Base-by-base conservation (phyloP, 164 flowering plant species). In the Chimonanthus praecox region DNA sequence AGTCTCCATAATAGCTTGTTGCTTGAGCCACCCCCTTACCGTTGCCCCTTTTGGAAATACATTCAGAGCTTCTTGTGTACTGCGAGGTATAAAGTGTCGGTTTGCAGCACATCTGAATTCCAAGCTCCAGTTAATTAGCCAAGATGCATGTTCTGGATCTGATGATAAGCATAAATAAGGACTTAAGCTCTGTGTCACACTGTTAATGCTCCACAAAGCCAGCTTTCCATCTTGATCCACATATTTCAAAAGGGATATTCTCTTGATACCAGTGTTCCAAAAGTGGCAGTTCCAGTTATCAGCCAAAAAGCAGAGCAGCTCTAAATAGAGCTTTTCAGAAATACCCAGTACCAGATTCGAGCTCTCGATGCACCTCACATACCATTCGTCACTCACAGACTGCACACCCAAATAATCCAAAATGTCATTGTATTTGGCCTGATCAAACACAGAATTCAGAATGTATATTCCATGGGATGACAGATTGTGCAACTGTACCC, bases 61-160 rank as follows among this genome's bases (percentile, higher is more conserved):
- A 33, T 58, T 50, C 49, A 82, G 51, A 50, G 64, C 73, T 16
- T 60, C 15, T n/a, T 68, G 75, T 0, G 72, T 73, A 45, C n/a
- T 11, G 33, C 46, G 13, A 20, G 84, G 81, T 46, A 74, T 18
- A 49, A 82, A 79, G 69, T 43, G 64, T 6, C 58, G 47, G 44
- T 73, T 47, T 49, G 71, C 73, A 9, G 72, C 72, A 62, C 69
- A 72, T 18, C 64, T 48, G 16, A 79, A 70, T 68, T 77, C 78
- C 18, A 21, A 3, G 70, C 79, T 82, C 74, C 82, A 82, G 11
- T 73, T 21, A 43, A 45, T 75, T 8, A 82, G 76, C 82, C 82
- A 79, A 0, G 69, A 20, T 7, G 60, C 49, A 50, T 46, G 74
- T 8, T 48, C 61, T 20, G 13, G 18, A 49, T 68, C 67, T 16